Evolutionary conservation across 2,329 filamentous ascomycete species (phyloP), one percentile per base, ranked within the genome.

Genomic region (Sarocladium strictum): DNA sequence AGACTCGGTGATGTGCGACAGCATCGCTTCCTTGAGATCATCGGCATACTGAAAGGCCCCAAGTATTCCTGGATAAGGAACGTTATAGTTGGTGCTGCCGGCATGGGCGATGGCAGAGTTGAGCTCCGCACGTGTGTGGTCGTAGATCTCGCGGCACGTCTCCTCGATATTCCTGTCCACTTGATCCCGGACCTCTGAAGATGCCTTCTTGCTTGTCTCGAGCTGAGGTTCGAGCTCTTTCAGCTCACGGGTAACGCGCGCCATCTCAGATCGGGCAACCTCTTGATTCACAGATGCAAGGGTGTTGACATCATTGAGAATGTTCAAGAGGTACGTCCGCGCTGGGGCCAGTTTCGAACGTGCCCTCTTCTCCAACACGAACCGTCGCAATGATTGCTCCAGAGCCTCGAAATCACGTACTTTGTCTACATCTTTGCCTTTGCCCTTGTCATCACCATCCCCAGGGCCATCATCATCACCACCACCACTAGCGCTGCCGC

Each of bases 331-430:
- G 66, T 99, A 99, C 2, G 93, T 97, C 71, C 91, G 92, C 6
- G 94, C 94, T 4, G 94, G 94, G 1, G 94, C 93, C 57, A 99
- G 80, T 74, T 99, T 99, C 9, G 94, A 97, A 27, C 91, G 84
- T 49, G 94, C 91, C 55, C 94, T 84, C 76, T 97, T 97, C 67
- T 99, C 94, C 24, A 99, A 78, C 7, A 99, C 94, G 62, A 99
- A 99, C 43, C 92, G 85, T 56, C 94, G 83, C 35, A 99, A 72
- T 3, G 94, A 94, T 60, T 89, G 84, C 69, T 99, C 94, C 4
- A 99, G 78, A 53, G 87, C 86, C 64, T 93, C 87, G 66, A 99
- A 99, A 64, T 97, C 92, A 56, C 86, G 83, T 11, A 92, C 78
- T 70, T 95, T 95, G 65, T 96, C 90, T 65, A 87, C 87, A 54